Base-by-base conservation (phyloP, 2,329 filamentous ascomycete genomes). In the Aspergillus sp. region DNA sequence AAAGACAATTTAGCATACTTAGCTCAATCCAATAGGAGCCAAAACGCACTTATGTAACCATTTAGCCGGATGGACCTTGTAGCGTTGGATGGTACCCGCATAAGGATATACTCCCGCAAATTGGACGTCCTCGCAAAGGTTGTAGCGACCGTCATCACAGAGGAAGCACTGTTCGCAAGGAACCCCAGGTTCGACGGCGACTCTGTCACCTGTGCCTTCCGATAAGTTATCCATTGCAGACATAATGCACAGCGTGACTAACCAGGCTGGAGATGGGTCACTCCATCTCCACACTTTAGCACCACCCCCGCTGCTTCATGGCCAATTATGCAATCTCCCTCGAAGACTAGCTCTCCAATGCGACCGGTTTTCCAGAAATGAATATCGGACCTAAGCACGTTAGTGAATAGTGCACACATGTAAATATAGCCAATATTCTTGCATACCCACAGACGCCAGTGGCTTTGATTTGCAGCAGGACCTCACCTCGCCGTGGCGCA, bases 341-440 rank as follows among this genome's bases (percentile, higher is more conserved):
- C 81, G 11, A 90, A 83, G 1, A 85, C 80, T 2, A 90, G 78
- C 2, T 82, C 80, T 2, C 88, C 88, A 67, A 90, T 90, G 11
- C 82, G 76, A 23, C 88, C 88, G 0, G 80, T 77, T 66, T 86
- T 86, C 87, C 87, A 90, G 66, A 89, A 87, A 70, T 90, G 87
- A 64, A 90, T 83, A 66, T 90, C 87, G 0, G 86, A 89, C 42
- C 83, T 86, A 60, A 36, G 17, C 27, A 5, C 8, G 36, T 38
- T n/a, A 44, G 25, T 11, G 25, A 47, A 13, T 3, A 8, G n/a
- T 23, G 19, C 6, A 10, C 23, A 13, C 8, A 21, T 11, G 4
- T 6, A 21, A n/a, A 13, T 15, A 10, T 13, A 19, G 32, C n/a
- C 41, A 13, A 17, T 19, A 11, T 27, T 23, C 41, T 17, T 54